phyloP scores from a whole-genome alignment of 495 filamentous ascomycete species.

The Daldinia bambusicola region DNA sequence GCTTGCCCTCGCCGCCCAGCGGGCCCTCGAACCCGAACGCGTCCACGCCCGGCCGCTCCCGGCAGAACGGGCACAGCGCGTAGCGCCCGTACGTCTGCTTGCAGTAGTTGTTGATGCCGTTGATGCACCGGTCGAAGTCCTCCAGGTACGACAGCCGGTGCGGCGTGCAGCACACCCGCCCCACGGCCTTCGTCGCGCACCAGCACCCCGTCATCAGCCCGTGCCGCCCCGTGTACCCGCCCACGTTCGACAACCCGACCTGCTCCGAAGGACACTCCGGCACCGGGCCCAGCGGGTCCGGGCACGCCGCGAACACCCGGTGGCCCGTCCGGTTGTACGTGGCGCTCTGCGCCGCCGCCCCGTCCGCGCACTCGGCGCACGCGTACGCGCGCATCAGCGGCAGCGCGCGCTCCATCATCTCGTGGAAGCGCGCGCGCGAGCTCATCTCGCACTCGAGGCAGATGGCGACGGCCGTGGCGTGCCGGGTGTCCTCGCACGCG shows the following conservation, averaged over 20 bases:
- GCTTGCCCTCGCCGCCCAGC: not conserved
- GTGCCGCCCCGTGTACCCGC: conserved; percentile 1
- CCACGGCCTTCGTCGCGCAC: conserved; percentile 26
- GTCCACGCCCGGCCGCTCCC: not conserved
- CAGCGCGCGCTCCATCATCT: not conserved
- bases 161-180: conserved; percentile 24
- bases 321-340: not conserved
- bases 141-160: conserved; percentile 26
- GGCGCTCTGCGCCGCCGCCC: not conserved
- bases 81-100: not conserved
- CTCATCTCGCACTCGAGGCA: conserved; percentile 16
- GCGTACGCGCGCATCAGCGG: not conserved
- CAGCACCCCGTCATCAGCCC: conserved; percentile 20
- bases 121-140: not conserved
- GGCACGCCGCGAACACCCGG: not conserved
- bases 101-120: not conserved
- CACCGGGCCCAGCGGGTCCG: not conserved
- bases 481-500: conserved; percentile 18
- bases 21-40: conserved; percentile 22
- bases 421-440: not conserved
- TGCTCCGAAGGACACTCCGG: not conserved
- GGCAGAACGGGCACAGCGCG: conserved; percentile 21
- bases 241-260: not conserved
- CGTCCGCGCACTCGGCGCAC: conserved; percentile 1
- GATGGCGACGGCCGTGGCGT: not conserved